These are phyloP conservation scores for Macrolepiota albuminosa DNA, from an alignment of 768 basidiomycete genomes.

Conservation along the genomic window DNA sequence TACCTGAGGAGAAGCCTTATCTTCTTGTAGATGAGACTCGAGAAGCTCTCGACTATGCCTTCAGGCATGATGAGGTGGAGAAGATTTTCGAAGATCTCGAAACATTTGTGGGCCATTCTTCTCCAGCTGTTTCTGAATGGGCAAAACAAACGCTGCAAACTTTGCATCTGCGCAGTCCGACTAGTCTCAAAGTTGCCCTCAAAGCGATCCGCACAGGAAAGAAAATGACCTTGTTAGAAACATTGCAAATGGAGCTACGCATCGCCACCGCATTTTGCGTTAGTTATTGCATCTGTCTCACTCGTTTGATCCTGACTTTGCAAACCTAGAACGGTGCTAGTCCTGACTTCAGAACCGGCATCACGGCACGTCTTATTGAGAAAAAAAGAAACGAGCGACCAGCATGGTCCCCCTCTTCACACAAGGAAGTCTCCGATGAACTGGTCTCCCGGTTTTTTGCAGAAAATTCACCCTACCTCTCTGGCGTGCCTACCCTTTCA, in stretches of 20 bases:
- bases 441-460: slow-evolving; percentile 69
- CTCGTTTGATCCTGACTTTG: slow-evolving; percentile 12
- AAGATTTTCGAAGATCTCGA: slow-evolving; percentile 59
- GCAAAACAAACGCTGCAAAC: slow-evolving; percentile 61
- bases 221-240: slow-evolving; percentile 53
- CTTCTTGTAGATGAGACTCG: slow-evolving; percentile 60
- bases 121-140: slow-evolving; percentile 59
- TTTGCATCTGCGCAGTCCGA: slow-evolving; percentile 77
- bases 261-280: slow-evolving; percentile 91
- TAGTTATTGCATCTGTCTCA: slow-evolving; percentile 30
- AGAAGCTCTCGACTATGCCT: slow-evolving; percentile 76
- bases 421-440: slow-evolving; percentile 55
- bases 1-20: slow-evolving; percentile 47
- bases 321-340: slow-evolving; percentile 61
- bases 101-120: slow-evolving; percentile 32
- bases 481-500: slow-evolving; percentile 39
- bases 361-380: slow-evolving; percentile 57
- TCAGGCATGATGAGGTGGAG: slow-evolving; percentile 67
- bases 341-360: slow-evolving; percentile 80
- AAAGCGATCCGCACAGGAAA: slow-evolving; percentile 72
- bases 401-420: slow-evolving; percentile 63
- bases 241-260: slow-evolving; percentile 79
- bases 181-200: slow-evolving; percentile 88
- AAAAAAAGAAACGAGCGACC: slow-evolving; percentile 43
- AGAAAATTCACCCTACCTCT: slow-evolving; percentile 40